These are phyloP conservation scores for Pseudocercospora ulei DNA, from an alignment of 2,329 filamentous ascomycete genomes.

Conservation along the genomic window DNA sequence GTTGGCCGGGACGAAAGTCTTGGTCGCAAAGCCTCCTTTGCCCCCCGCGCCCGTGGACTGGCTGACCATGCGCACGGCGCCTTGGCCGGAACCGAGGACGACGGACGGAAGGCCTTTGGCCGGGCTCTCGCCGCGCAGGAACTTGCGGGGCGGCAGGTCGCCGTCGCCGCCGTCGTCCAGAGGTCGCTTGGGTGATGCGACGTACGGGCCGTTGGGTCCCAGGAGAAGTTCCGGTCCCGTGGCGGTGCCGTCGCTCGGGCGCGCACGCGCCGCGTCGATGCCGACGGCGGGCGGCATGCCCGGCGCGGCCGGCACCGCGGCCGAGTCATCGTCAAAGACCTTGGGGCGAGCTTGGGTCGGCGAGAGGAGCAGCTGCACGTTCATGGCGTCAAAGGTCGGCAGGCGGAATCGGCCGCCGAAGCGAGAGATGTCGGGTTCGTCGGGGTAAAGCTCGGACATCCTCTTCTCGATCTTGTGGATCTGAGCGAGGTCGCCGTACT, in stretches of 20 bases:
- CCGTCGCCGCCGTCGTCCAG: slow-evolving; percentile 55
- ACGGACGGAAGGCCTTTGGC: slow-evolving; percentile 83
- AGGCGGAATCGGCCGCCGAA: slow-evolving; percentile 68
- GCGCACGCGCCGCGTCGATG: slow-evolving; percentile 14
- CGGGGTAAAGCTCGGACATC: slow-evolving; percentile 87
- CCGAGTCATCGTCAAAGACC: slow-evolving; percentile 11
- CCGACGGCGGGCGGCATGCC: slow-evolving; percentile 19
- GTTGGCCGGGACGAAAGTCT: slow-evolving; percentile 29
- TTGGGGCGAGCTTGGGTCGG: slow-evolving; percentile 61
- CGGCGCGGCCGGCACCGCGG: slow-evolving; percentile 17
- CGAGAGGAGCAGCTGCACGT: slow-evolving; percentile 73
- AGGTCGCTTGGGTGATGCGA: slow-evolving; percentile 42
- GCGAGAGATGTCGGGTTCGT: slow-evolving; percentile 59
- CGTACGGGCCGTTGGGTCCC: slow-evolving; percentile 32
- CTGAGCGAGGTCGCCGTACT: slow-evolving; percentile 84
- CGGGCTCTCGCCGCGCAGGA: slow-evolving; percentile 80
- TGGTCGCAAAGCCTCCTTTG: slow-evolving; percentile 30
- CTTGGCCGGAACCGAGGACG: slow-evolving; percentile 5
- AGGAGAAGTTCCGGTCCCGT: slow-evolving; percentile 24
- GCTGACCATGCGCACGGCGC: slow-evolving; percentile 44
- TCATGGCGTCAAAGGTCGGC: slow-evolving; percentile 66
- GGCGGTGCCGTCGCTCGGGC: slow-evolving; percentile 10
- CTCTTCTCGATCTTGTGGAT: slow-evolving; percentile 83
- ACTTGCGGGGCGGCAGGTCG: slow-evolving; percentile 67
- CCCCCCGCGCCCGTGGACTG: slow-evolving; percentile 17